These are phyloP conservation scores for Ophiobolus disseminans DNA, from an alignment of 2,329 filamentous ascomycete species.

Conservation along the genomic window DNA sequence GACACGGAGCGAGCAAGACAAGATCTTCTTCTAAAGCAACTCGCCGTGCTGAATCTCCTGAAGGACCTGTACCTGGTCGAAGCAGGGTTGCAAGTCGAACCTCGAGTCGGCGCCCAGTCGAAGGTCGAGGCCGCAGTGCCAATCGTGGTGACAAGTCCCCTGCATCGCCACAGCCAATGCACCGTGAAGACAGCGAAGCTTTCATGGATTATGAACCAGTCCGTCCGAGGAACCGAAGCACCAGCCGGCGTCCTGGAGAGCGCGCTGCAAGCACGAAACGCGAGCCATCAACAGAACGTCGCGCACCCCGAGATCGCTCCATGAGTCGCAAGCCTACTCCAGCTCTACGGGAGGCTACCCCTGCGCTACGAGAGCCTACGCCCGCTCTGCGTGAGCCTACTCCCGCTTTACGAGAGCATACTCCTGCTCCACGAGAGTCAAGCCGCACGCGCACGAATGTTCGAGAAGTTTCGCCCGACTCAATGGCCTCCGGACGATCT, in stretches of 20 bases:
- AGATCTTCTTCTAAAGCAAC: slow-evolving; percentile 47
- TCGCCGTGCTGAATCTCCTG: slow-evolving; percentile 46
- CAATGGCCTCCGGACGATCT: slow-evolving; percentile 41
- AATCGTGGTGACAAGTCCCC: slow-evolving; percentile 68
- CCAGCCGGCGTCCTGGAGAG: slow-evolving; percentile 57
- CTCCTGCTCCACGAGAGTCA: slow-evolving; percentile 36
- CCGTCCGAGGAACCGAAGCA: slow-evolving; percentile 59
- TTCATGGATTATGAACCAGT: slow-evolving; percentile 69
- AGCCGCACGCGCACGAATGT: slow-evolving; percentile 44
- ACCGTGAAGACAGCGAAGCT: slow-evolving; percentile 62
- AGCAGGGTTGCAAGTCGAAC: slow-evolving; percentile 43
- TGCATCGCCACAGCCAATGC: slow-evolving; percentile 80
- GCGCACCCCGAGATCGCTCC: slow-evolving; percentile 44
- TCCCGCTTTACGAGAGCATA: slow-evolving; percentile 40
- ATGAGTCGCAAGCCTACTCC: slow-evolving; percentile 43
- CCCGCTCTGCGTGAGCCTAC: too few relatives aligned
- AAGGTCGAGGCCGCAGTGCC: slow-evolving; percentile 46
- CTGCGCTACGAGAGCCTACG: too few relatives aligned
- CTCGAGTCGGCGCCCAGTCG: slow-evolving; percentile 44
- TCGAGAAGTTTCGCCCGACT: slow-evolving; percentile 47
- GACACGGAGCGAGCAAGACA: slow-evolving; percentile 40
- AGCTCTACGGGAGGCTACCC: slow-evolving; percentile 38
- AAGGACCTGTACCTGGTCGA: slow-evolving; percentile 30
- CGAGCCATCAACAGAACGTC: slow-evolving; percentile 56
- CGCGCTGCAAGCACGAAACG: slow-evolving; percentile 52